Evolutionary conservation across 73 alveolate genomes (phyloP).

Genomic region (Blepharisma japonicum): DNA sequence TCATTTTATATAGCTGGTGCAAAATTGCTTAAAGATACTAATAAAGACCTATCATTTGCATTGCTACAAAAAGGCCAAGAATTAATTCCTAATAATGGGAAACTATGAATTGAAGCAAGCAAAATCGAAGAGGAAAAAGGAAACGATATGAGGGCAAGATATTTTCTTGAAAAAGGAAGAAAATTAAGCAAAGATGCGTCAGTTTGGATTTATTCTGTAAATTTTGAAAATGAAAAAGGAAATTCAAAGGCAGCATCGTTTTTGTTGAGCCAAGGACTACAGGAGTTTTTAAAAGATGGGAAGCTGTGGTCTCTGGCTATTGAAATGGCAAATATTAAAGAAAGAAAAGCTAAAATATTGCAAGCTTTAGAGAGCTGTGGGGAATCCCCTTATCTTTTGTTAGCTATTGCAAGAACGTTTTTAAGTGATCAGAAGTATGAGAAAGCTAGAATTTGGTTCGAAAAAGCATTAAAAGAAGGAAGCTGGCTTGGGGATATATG

Average conservation of each 20-base stretch:
- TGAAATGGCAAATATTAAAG: slow-evolving; percentile 58
- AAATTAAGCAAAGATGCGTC: slow-evolving; percentile 38
- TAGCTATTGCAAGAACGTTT: slow-evolving; percentile 61
- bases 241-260: slow-evolving; percentile 60
- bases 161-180: slow-evolving; percentile 18
- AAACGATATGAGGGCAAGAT: slow-evolving; percentile 1
- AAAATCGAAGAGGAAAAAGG: neutral
- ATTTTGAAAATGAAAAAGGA: slow-evolving; percentile 60
- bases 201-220: slow-evolving; percentile 62
- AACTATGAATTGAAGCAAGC: slow-evolving; percentile 52
- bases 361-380: slow-evolving; percentile 62
- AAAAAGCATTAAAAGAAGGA: slow-evolving; percentile 56
- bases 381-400: slow-evolving; percentile 54
- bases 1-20: too few relatives aligned
- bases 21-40: too few relatives aligned
- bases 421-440: slow-evolving; percentile 72
- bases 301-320: slow-evolving; percentile 69
- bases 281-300: slow-evolving; percentile 59
- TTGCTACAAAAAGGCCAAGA: slow-evolving; percentile 26
- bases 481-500: slow-evolving; percentile 80
- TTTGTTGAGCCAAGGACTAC: slow-evolving; percentile 59
- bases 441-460: slow-evolving; percentile 67
- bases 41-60: too few relatives aligned
- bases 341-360: slow-evolving; percentile 60
- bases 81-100: slow-evolving; percentile 46